Evolutionary conservation across 2,329 filamentous ascomycete species (phyloP).

Genomic region (Clonostachys byssicola): DNA sequence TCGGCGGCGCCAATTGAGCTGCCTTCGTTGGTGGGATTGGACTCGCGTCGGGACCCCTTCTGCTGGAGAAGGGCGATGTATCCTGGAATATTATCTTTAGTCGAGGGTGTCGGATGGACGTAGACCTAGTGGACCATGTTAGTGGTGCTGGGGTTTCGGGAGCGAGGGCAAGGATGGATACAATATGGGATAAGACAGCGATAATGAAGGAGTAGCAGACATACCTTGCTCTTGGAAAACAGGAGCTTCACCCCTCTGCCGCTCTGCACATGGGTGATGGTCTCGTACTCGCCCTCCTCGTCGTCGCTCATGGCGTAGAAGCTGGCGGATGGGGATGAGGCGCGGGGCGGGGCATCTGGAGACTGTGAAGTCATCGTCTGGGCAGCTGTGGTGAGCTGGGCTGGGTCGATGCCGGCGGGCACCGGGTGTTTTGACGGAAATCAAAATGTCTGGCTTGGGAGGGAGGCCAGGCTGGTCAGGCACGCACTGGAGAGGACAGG

Average conservation of each 20-base stretch:
- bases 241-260: conserved; percentile 88
- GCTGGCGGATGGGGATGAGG: conserved; percentile 74
- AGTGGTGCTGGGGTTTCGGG: not conserved
- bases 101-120: conserved; percentile 86
- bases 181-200: not conserved
- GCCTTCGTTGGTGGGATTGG: conserved; percentile 19
- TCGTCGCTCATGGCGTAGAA: conserved; percentile 97
- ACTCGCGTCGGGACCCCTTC: conserved; percentile 48
- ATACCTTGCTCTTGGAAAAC: conserved; percentile 92
- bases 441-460: no score
- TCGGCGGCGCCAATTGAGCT: conserved; percentile 57
- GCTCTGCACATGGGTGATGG: conserved; percentile 74
- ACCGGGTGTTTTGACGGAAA: no score
- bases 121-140: conserved; percentile 63
- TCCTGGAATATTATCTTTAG: conserved; percentile 93
- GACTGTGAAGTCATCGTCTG: not conserved
- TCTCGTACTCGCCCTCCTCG: conserved; percentile 93
- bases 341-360: conserved; percentile 19
- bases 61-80: conserved; percentile 93
- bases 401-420: no score
- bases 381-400: not conserved
- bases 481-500: no score
- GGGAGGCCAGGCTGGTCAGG: no score
- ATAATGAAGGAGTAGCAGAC: conserved; percentile 10
- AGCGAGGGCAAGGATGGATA: conserved; percentile 3